Conservation (phyloP, 2,329 filamentous ascomycete genomes). For the Cladosporium sp. region DNA sequence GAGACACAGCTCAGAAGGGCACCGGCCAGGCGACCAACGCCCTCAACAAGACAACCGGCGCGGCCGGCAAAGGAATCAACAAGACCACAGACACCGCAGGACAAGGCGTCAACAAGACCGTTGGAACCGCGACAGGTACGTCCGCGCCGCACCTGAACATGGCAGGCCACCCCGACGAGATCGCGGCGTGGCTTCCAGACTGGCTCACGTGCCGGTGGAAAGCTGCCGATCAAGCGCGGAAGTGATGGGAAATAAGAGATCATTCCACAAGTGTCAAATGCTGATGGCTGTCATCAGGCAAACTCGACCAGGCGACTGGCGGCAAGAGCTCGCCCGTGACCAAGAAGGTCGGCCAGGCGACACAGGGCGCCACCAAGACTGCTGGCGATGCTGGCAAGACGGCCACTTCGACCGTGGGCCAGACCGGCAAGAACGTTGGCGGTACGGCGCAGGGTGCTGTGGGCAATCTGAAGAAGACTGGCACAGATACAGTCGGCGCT, state of each 20-base stretch:
- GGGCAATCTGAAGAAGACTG: slow-evolving; percentile 27
- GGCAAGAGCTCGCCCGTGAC: slow-evolving; percentile 26
- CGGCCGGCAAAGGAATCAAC: slow-evolving; percentile 23
- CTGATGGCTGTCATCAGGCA: slow-evolving; percentile 23
- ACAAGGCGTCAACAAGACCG: slow-evolving; percentile 22
- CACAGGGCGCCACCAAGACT: slow-evolving; percentile 34
- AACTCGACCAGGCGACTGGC: slow-evolving; percentile 33
- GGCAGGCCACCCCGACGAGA: slow-evolving; percentile 5
- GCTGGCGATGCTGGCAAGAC: slow-evolving; percentile 33
- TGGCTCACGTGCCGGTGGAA: slow-evolving; percentile 26
- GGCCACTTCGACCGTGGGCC: slow-evolving; percentile 13
- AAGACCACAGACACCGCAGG: slow-evolving; percentile 24
- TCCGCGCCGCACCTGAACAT: slow-evolving; percentile 9
- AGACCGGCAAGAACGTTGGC: slow-evolving; percentile 30
- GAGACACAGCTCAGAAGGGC: slow-evolving; percentile 19
- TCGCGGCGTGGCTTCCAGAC: slow-evolving; percentile 23
- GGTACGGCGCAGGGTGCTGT: slow-evolving; percentile 25
- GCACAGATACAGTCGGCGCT: slow-evolving; percentile 24
- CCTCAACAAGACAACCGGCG: slow-evolving; percentile 25
- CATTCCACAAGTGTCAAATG: slow-evolving; percentile 11
- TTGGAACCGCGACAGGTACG: slow-evolving; percentile 29
- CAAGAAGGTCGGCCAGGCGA: slow-evolving; percentile 31
- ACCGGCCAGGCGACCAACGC: slow-evolving; percentile 23
- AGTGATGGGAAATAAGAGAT: not conserved
- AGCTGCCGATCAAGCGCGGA: slow-evolving; percentile 18